Conservation (phyloP, 1,139 yeast species). For the Pichia sp. region DNA sequence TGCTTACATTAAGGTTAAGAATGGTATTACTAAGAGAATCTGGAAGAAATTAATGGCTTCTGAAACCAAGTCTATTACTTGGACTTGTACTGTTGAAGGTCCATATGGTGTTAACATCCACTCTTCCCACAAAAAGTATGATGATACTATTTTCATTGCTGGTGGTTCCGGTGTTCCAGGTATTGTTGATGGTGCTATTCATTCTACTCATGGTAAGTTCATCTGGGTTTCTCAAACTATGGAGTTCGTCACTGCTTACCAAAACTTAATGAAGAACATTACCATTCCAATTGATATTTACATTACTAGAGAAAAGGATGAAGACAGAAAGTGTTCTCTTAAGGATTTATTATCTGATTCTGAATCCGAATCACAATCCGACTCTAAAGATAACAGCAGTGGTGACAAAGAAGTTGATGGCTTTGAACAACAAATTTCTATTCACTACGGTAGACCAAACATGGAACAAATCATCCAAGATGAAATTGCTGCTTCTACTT, state of each 20-base stretch:
- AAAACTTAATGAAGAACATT: conserved; percentile 1
- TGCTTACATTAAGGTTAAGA: conserved; percentile 37
- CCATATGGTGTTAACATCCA: conserved; percentile 49
- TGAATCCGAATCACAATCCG: conserved; percentile 4
- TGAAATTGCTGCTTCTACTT: conserved; percentile 34
- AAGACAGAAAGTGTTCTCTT: not conserved
- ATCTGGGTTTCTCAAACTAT: conserved; percentile 18
- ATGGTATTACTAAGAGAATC: conserved; percentile 27
- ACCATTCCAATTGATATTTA: conserved; percentile 16
- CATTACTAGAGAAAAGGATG: conserved; percentile 16
- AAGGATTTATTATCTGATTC: not conserved
- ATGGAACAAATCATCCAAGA: conserved; percentile 35
- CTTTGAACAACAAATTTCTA: conserved; percentile 8
- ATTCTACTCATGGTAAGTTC: conserved; percentile 19
- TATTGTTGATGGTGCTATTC: conserved; percentile 37
- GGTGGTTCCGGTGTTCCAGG: conserved; percentile 81
- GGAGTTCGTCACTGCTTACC: conserved; percentile 9
- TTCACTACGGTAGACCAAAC: conserved; percentile 44
- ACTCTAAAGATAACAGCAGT: conserved; percentile 5
- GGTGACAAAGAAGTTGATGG: conserved; percentile 4
- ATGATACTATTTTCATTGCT: conserved; percentile 53
- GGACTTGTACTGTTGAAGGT: conserved; percentile 52
- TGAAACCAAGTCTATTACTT: conserved; percentile 17
- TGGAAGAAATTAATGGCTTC: conserved; percentile 24
- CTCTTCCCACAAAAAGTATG: conserved; percentile 41